These are phyloP conservation scores for Sarocladiaceae sp. DNA, from an alignment of 2,329 filamentous ascomycete species.

Conservation along the genomic window DNA sequence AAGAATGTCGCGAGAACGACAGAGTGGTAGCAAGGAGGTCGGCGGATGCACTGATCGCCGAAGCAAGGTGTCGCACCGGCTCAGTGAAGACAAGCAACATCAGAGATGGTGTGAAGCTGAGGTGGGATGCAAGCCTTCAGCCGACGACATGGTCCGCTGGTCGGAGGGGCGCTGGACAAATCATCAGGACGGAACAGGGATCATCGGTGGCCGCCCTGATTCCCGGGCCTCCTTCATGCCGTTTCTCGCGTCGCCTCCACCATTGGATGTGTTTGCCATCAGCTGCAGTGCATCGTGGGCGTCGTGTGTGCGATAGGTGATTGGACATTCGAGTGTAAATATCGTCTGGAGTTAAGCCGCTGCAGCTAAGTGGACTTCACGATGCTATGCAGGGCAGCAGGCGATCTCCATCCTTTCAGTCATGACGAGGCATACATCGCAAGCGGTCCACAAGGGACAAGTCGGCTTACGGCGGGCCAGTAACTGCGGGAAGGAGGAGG, in stretches of 20 bases:
- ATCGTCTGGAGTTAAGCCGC: not conserved
- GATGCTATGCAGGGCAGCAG: not conserved
- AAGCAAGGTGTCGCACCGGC: not conserved
- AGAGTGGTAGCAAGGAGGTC: not conserved
- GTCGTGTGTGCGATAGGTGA: not conserved
- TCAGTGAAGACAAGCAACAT: not conserved
- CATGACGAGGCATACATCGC: too few species aligned
- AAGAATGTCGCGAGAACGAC: not conserved
- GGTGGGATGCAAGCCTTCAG: constrained; percentile 2
- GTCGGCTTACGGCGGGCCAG: not conserved
- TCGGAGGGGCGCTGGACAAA: constrained; percentile 9
- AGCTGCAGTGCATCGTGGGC: not conserved
- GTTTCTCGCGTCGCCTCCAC: not conserved
- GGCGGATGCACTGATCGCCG: not conserved
- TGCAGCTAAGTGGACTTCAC: constrained; percentile 2
- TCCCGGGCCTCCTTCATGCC: not conserved
- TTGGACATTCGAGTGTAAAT: not conserved
- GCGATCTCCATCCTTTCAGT: too few species aligned
- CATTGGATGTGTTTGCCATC: constrained; percentile 2
- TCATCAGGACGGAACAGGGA: constrained; percentile 6
- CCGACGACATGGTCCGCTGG: not conserved
- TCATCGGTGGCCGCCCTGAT: not conserved
- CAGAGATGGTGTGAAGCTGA: constrained; percentile 5
- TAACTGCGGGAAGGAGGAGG: not conserved
- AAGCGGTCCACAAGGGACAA: too few species aligned